phyloP scores from a whole-genome alignment of 2,329 filamentous ascomycete species.

The Lecanicillium sp. region DNA sequence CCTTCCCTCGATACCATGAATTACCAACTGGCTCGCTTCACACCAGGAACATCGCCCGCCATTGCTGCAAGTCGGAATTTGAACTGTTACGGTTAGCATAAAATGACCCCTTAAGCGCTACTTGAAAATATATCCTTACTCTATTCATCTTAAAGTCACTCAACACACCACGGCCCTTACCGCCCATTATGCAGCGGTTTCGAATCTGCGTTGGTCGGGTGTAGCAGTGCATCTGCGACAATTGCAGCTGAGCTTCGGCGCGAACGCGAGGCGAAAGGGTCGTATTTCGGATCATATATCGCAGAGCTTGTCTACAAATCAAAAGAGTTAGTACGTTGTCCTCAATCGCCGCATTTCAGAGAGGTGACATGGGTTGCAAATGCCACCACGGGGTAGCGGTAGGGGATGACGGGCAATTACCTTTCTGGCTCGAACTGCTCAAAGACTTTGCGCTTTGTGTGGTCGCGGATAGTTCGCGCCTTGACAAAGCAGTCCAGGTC shows the following conservation, averaged over 20 bases:
- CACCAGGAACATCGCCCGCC: constrained; percentile 77
- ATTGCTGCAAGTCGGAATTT: constrained; percentile 89
- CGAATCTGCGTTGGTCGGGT: constrained; percentile 88
- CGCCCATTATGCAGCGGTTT: constrained; percentile 86
- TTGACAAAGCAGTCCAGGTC: constrained; percentile 86
- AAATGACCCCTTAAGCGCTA: neutral
- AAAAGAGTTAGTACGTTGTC: neutral
- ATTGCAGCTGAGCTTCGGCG: constrained; percentile 85
- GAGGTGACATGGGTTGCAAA: too few species aligned
- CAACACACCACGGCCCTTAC: constrained; percentile 84
- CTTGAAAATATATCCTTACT: constrained; percentile 45
- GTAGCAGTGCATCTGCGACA: constrained; percentile 93
- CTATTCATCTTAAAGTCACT: constrained; percentile 86
- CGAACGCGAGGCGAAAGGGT: constrained; percentile 73
- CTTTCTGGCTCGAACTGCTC: constrained; percentile 80
- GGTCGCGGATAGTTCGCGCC: constrained; percentile 79
- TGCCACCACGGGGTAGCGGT: too few species aligned
- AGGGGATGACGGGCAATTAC: too few species aligned
- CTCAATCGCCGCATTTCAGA: neutral
- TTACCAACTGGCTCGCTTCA: constrained; percentile 96
- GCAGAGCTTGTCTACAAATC: constrained; percentile 70
- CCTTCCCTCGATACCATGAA: constrained; percentile 3
- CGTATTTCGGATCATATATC: constrained; percentile 91
- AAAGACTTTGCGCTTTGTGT: constrained; percentile 93
- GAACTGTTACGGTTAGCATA: constrained; percentile 50